Percentiles rank a stretch among this genome's conserved stretches.
Evolutionary conservation across 2,329 filamentous ascomycete genomes (phyloP).

Genomic region (Fusarium chuoi): DNA sequence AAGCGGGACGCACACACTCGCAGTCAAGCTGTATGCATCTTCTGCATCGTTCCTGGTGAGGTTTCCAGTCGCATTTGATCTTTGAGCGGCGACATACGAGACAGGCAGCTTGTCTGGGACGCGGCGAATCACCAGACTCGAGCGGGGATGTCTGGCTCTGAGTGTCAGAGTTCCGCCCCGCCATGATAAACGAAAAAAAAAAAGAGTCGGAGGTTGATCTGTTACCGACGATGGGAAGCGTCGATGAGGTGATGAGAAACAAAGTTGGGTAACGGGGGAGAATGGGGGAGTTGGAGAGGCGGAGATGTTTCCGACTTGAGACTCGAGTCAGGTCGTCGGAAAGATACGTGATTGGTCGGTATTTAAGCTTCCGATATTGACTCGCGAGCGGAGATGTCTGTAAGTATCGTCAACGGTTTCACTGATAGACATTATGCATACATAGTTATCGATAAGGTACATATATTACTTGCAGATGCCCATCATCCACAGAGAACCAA

Average conservation of each 20-base stretch:
- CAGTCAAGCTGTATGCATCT: conserved; percentile 67
- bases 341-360: conserved; percentile 24
- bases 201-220: conserved; percentile 28
- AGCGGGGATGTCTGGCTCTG: conserved; percentile 33
- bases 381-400: conserved; percentile 1
- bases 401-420: neutral
- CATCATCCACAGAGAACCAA: neutral
- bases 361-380: conserved; percentile 15
- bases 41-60: conserved; percentile 65
- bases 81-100: conserved; percentile 74
- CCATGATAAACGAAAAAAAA: neutral
- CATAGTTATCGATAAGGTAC: neutral
- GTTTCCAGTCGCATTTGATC: conserved; percentile 71
- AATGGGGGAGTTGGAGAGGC: conserved; percentile 18
- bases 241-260: conserved; percentile 9
- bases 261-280: neutral
- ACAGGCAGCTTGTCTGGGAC: conserved; percentile 63
- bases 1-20: conserved; percentile 76
- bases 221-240: conserved; percentile 23
- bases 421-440: neutral
- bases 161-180: conserved; percentile 20
- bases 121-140: conserved; percentile 42
- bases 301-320: conserved; percentile 14
- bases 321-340: neutral
- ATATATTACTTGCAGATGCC: neutral